phyloP scores from a whole-genome alignment of 2,329 filamentous ascomycete species.

The Sporothrix sp. region DNA sequence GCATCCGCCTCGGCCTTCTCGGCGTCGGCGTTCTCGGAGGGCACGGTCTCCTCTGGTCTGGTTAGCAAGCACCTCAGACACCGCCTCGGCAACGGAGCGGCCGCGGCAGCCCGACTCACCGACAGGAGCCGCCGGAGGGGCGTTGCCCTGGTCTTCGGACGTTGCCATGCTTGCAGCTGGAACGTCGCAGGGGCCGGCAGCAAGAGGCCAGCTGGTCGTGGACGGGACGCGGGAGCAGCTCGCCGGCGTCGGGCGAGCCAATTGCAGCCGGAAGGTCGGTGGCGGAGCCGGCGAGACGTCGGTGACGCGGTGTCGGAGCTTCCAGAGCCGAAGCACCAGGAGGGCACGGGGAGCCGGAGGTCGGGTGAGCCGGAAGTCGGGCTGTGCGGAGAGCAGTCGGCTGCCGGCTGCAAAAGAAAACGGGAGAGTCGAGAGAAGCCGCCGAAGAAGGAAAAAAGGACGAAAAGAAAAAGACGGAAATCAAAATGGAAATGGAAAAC shows the following conservation, averaged over 20 bases:
- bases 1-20: conserved; percentile 17
- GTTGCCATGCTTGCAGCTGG: conserved; percentile 10
- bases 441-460: neutral
- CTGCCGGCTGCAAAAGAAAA: no score
- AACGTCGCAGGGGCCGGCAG: conserved; percentile 5
- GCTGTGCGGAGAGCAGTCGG: no score
- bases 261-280: neutral
- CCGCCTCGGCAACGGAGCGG: neutral
- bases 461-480: neutral
- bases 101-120: conserved; percentile 9
- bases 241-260: neutral
- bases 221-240: neutral
- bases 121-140: conserved; percentile 10
- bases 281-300: neutral
- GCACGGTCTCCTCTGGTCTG: conserved; percentile 7
- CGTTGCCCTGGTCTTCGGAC: conserved; percentile 11
- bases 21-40: conserved; percentile 14
- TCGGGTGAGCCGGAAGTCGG: no score
- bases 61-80: neutral
- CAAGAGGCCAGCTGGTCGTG: neutral
- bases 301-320: no score
- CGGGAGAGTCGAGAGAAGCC: neutral
- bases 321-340: neutral
- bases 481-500: neutral
- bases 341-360: no score